Evolutionary conservation across 2,329 filamentous ascomycete genomes (phyloP).

Genomic region (Clonostachys rhizophaga): DNA sequence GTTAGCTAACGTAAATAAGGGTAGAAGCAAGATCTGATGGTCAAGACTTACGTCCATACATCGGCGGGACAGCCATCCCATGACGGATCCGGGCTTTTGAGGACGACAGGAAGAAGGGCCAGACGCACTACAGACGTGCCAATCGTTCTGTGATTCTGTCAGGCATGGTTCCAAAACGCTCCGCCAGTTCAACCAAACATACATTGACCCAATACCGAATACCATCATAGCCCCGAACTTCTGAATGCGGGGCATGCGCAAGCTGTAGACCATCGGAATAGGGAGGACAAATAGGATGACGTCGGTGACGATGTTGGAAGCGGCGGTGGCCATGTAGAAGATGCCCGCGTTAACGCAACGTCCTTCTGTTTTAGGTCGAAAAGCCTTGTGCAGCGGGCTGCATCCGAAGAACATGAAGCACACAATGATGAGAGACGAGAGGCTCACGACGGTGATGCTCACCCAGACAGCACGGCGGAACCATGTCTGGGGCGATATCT

Average conservation of each 20-base stretch:
- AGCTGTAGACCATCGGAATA: conserved; percentile 32
- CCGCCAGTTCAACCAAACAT: neutral
- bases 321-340: conserved; percentile 42
- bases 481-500: conserved; percentile 22
- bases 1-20: no score
- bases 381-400: conserved; percentile 12
- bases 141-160: conserved; percentile 14
- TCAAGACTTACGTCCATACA: conserved; percentile 16
- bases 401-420: conserved; percentile 14
- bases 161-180: neutral
- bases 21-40: conserved; percentile 4
- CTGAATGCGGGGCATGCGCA: conserved; percentile 37
- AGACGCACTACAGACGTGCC: conserved; percentile 21
- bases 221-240: conserved; percentile 36
- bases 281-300: conserved; percentile 39
- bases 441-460: conserved; percentile 17
- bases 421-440: conserved; percentile 17
- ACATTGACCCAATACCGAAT: conserved; percentile 33
- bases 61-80: conserved; percentile 19
- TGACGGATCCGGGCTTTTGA: conserved; percentile 16
- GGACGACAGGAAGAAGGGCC: conserved; percentile 11
- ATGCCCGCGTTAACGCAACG: conserved; percentile 36
- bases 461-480: conserved; percentile 20
- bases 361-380: conserved; percentile 9
- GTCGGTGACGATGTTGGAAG: conserved; percentile 39